Evolutionary conservation across 1,284 basidiomycete genomes (phyloP).

Genomic region (Apiotrichum brassicae): DNA sequence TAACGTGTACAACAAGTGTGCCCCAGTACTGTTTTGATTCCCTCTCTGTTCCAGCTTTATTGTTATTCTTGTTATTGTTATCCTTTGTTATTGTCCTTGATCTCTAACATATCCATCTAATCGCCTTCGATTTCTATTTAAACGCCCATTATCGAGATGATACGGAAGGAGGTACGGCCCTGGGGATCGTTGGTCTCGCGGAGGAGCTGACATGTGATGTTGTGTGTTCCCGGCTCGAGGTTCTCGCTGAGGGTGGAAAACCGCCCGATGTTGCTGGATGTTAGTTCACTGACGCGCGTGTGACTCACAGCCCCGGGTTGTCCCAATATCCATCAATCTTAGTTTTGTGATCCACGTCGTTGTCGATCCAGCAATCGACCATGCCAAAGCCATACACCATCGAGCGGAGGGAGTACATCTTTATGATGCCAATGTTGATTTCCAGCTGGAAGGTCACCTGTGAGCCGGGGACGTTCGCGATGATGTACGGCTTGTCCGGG

Average conservation of each 20-base stretch:
- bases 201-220: conserved; percentile 14
- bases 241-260: conserved; percentile 7
- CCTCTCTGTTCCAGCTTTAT: too few species aligned
- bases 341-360: conserved; percentile 17
- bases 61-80: too few species aligned
- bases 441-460: conserved; percentile 35
- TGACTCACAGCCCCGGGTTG: conserved; percentile 14
- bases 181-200: conserved; percentile 12
- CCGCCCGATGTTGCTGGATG: conserved; percentile 19
- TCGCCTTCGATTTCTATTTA: too few species aligned
- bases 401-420: conserved; percentile 40
- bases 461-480: conserved; percentile 32
- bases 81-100: too few species aligned
- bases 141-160: conserved; percentile 13
- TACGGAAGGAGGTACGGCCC: conserved; percentile 14
- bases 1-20: too few species aligned
- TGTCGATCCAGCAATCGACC: conserved; percentile 42
- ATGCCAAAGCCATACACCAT: conserved; percentile 40
- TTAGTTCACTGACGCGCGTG: background rate
- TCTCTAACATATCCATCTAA: too few species aligned
- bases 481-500: conserved; percentile 43
- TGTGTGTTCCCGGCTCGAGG: conserved; percentile 8
- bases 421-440: conserved; percentile 38
- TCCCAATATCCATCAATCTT: conserved; percentile 36
- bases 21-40: too few species aligned